Evolutionary conservation across 805 yeast species (phyloP).

Genomic region (Kregervanrija fluxuum): DNA sequence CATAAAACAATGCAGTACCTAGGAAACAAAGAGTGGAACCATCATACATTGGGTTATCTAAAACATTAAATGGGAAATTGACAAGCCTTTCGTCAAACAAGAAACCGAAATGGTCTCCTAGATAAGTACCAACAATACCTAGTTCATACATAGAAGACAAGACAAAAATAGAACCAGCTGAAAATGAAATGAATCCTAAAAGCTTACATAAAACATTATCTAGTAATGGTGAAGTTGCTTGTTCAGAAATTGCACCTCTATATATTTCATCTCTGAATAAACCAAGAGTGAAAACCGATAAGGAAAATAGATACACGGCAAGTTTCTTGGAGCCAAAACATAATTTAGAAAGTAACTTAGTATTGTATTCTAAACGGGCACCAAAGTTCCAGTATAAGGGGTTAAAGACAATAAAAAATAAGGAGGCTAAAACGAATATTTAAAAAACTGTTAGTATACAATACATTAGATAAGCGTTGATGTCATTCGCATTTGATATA

Average conservation of each 20-base stretch:
- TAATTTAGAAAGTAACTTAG: constrained; percentile 67
- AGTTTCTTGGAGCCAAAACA: constrained; percentile 55
- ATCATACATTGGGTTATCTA: constrained; percentile 94
- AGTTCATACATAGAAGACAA: constrained; percentile 81
- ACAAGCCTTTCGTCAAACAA: constrained; percentile 86
- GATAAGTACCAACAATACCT: constrained; percentile 93
- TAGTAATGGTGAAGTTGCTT: constrained; percentile 57
- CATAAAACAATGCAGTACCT: constrained; percentile 84
- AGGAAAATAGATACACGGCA: constrained; percentile 84
- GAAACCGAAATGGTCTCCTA: constrained; percentile 97
- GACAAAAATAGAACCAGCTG: constrained; percentile 73
- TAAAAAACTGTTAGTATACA: constrained; percentile 1
- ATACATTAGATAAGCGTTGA: not conserved
- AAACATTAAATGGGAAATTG: constrained; percentile 86
- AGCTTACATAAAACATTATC: constrained; percentile 28
- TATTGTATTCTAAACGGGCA: constrained; percentile 79
- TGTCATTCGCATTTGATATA: too few relatives aligned
- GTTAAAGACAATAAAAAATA: constrained; percentile 74
- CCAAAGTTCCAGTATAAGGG: constrained; percentile 94
- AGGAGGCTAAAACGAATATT: constrained; percentile 30
- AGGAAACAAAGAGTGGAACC: constrained; percentile 86
- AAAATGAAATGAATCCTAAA: constrained; percentile 50
- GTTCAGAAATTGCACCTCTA: constrained; percentile 63
- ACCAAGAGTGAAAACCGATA: constrained; percentile 80
- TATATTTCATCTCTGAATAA: constrained; percentile 70